Evolutionary conservation across 106 monocot species (phyloP).

Genomic region (Xerophyta viscosa): DNA sequence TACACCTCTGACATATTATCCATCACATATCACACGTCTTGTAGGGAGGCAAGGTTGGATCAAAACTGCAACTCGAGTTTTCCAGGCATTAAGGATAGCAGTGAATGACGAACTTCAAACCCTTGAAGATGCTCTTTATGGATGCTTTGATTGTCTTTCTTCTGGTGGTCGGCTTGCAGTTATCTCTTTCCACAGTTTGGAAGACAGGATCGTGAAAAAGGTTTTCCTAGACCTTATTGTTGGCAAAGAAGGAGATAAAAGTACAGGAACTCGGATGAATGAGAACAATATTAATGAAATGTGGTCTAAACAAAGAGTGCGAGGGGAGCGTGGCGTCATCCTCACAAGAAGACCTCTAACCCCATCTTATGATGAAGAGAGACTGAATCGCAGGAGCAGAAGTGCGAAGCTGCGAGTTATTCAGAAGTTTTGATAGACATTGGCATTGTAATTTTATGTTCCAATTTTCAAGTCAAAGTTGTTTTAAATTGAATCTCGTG

Average conservation of each 20-base stretch:
- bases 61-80: constrained; percentile 88
- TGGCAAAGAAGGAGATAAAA: constrained; percentile 7
- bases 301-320: constrained; percentile 54
- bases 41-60: constrained; percentile 95
- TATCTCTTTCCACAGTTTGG: constrained; percentile 95
- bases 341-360: constrained; percentile 88
- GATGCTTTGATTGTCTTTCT: constrained; percentile 78
- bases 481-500: too few relatives aligned
- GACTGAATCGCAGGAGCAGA: constrained; percentile 66
- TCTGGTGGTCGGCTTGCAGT: constrained; percentile 84
- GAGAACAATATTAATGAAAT: constrained; percentile 16
- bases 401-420: constrained; percentile 93
- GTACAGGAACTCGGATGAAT: neutral
- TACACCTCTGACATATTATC: too few relatives aligned
- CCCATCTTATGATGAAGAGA: constrained; percentile 82
- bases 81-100: constrained; percentile 92
- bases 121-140: constrained; percentile 58
- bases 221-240: constrained; percentile 77
- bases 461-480: too few relatives aligned
- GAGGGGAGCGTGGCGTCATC: constrained; percentile 50
- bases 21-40: too few relatives aligned
- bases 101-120: constrained; percentile 84
- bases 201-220: constrained; percentile 90
- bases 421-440: constrained; percentile 53
- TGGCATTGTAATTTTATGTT: too few relatives aligned